phyloP scores from a whole-genome alignment of 768 basidiomycete species.

The Russula sp. region DNA sequence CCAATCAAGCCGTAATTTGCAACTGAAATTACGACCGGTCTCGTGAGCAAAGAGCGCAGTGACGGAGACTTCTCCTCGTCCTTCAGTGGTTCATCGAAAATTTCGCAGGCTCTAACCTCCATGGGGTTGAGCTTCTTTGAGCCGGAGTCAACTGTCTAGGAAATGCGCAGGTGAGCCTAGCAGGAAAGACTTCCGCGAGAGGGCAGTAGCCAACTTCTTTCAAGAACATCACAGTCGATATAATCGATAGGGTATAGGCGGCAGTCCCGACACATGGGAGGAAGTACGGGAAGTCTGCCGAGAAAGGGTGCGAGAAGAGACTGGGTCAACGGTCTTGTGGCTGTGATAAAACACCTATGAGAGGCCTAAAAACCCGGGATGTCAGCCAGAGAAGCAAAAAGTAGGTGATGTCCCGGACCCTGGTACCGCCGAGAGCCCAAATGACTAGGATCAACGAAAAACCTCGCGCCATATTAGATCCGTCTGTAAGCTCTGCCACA shows the following conservation, averaged over 20 bases:
- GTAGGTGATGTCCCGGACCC: not conserved
- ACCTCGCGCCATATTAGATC: conserved; percentile 44
- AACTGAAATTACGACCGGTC: conserved; percentile 2
- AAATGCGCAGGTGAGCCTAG: not conserved
- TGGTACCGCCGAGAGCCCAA: conserved; percentile 6
- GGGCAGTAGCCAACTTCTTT: conserved; percentile 6
- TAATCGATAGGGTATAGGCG: conserved; percentile 5
- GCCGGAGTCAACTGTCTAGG: not conserved
- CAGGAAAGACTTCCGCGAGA: too few relatives aligned
- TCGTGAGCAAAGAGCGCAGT: conserved; percentile 5
- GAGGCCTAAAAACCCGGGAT: conserved; percentile 1
- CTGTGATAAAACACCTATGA: conserved; percentile 23
- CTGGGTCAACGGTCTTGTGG: conserved; percentile 22
- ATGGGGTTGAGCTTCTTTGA: not conserved
- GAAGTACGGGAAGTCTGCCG: conserved; percentile 25
- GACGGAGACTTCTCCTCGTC: not conserved
- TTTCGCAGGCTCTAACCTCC: not conserved
- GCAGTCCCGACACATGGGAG: conserved; percentile 21
- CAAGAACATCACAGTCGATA: conserved; percentile 6
- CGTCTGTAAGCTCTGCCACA: conserved; percentile 57
- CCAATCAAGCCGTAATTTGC: conserved; percentile 6
- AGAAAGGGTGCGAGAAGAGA: conserved; percentile 22
- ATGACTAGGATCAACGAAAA: conserved; percentile 32
- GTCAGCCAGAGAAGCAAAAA: not conserved
- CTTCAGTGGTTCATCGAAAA: not conserved